Evolutionary conservation across 2,329 filamentous ascomycete genomes (phyloP).

Genomic region (Aspergillus fijiensis): DNA sequence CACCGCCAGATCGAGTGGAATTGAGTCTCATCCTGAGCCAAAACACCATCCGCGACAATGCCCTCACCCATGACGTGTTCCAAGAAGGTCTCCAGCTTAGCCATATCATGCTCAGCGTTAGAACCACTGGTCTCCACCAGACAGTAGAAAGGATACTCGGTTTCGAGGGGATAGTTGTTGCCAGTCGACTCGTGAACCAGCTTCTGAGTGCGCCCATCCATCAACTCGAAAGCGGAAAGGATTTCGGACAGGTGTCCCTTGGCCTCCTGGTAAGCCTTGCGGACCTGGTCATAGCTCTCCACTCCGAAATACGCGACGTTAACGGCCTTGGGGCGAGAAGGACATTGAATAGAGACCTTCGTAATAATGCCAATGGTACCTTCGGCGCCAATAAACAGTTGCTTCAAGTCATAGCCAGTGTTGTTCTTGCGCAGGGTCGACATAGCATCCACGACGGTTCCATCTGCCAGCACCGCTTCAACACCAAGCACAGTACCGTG

Average conservation of each 20-base stretch:
- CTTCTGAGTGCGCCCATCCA: slow-evolving; percentile 82
- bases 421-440: slow-evolving; percentile 94
- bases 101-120: slow-evolving; percentile 88
- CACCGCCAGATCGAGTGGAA: slow-evolving; percentile 82
- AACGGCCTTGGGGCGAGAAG: slow-evolving; percentile 79
- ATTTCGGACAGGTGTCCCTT: slow-evolving; percentile 92
- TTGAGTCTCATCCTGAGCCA: slow-evolving; percentile 93
- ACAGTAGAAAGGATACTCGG: slow-evolving; percentile 89
- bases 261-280: slow-evolving; percentile 80
- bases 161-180: slow-evolving; percentile 77
- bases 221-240: slow-evolving; percentile 94
- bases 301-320: slow-evolving; percentile 95
- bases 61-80: slow-evolving; percentile 88
- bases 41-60: slow-evolving; percentile 82
- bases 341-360: slow-evolving; percentile 82
- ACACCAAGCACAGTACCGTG: slow-evolving; percentile 91
- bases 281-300: slow-evolving; percentile 84
- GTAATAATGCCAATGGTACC: slow-evolving; percentile 95
- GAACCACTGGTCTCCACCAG: slow-evolving; percentile 94
- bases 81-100: slow-evolving; percentile 85
- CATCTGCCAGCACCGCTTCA: slow-evolving; percentile 90
- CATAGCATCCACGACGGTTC: slow-evolving; percentile 86
- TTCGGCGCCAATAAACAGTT: slow-evolving; percentile 93
- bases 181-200: slow-evolving; percentile 73
- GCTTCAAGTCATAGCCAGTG: slow-evolving; percentile 95